Conservation (phyloP, 2,329 filamentous ascomycete species). For the Xylaria sp. region DNA sequence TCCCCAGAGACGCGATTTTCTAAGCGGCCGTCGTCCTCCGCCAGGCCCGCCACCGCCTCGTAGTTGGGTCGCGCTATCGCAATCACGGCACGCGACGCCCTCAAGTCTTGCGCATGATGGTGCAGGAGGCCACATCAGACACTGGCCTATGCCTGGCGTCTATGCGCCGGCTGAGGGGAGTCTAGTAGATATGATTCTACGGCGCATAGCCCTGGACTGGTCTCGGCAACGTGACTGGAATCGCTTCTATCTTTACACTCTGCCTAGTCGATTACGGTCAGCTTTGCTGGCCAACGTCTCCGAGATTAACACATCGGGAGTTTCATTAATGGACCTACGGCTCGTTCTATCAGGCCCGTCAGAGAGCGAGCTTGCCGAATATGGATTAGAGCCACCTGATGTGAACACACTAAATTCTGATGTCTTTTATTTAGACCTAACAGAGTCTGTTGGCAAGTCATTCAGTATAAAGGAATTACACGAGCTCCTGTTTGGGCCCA, state of each 20-base stretch:
- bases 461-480: slow-evolving; percentile 63
- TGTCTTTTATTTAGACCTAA: slow-evolving; percentile 65
- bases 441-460: slow-evolving; percentile 61
- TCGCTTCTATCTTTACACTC: slow-evolving; percentile 64
- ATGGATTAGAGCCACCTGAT: slow-evolving; percentile 46
- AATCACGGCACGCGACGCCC: slow-evolving; percentile 45
- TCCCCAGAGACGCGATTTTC: slow-evolving; percentile 55
- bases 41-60: slow-evolving; percentile 68
- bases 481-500: slow-evolving; percentile 61
- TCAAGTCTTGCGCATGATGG: slow-evolving; percentile 30
- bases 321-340: slow-evolving; percentile 62
- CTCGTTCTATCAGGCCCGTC: slow-evolving; percentile 49
- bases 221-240: slow-evolving; percentile 65
- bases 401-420: slow-evolving; percentile 54
- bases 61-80: slow-evolving; percentile 62
- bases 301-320: slow-evolving; percentile 56
- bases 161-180: slow-evolving; percentile 58
- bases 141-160: slow-evolving; percentile 56
- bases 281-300: slow-evolving; percentile 63
- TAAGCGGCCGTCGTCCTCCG: slow-evolving; percentile 61
- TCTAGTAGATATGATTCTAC: slow-evolving; percentile 63
- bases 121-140: slow-evolving; percentile 30
- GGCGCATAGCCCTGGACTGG: slow-evolving; percentile 65
- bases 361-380: slow-evolving; percentile 45
- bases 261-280: slow-evolving; percentile 64